phyloP scores from a whole-genome alignment of 179 eudicot genomes.

The Amaranthus tricolor region DNA sequence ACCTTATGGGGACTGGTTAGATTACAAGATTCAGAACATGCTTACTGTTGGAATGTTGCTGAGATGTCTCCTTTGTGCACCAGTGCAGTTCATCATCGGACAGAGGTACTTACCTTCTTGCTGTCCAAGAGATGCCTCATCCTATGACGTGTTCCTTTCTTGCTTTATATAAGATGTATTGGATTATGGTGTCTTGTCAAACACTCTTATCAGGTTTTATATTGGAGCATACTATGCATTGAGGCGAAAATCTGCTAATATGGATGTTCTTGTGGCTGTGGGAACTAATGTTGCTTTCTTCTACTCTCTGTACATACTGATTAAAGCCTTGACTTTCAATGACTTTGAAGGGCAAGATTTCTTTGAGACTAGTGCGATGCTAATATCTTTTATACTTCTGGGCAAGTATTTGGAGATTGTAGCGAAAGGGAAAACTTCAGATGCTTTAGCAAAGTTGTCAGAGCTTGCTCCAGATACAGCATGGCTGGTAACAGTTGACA shows the following conservation, averaged over 20 bases:
- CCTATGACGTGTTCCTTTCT: slow-evolving; percentile 5
- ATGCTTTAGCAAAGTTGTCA: slow-evolving; percentile 84
- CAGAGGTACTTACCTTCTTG: slow-evolving; percentile 49
- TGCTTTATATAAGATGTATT: not conserved
- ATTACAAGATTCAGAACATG: slow-evolving; percentile 70
- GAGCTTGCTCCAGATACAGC: slow-evolving; percentile 94
- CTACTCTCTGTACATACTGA: slow-evolving; percentile 68
- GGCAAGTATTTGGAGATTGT: slow-evolving; percentile 94
- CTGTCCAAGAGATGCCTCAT: slow-evolving; percentile 2
- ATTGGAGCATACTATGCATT: slow-evolving; percentile 87
- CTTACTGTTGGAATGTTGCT: slow-evolving; percentile 74
- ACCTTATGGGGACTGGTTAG: slow-evolving; percentile 84
- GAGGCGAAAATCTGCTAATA: slow-evolving; percentile 81
- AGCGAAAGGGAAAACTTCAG: slow-evolving; percentile 97
- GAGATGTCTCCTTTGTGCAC: slow-evolving; percentile 85
- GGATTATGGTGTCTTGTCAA: slow-evolving; percentile 12
- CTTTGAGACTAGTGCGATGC: slow-evolving; percentile 96
- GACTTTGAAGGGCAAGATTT: slow-evolving; percentile 81
- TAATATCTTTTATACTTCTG: slow-evolving; percentile 87
- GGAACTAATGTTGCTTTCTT: slow-evolving; percentile 98
- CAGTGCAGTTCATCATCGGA: slow-evolving; percentile 86
- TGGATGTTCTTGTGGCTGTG: slow-evolving; percentile 95
- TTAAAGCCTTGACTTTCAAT: slow-evolving; percentile 59
- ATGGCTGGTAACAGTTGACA: slow-evolving; percentile 53
- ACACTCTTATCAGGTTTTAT: slow-evolving; percentile 63